Evolutionary conservation across 2,329 filamentous ascomycete genomes (phyloP).

Genomic region (Gliomastix tumulicola): DNA sequence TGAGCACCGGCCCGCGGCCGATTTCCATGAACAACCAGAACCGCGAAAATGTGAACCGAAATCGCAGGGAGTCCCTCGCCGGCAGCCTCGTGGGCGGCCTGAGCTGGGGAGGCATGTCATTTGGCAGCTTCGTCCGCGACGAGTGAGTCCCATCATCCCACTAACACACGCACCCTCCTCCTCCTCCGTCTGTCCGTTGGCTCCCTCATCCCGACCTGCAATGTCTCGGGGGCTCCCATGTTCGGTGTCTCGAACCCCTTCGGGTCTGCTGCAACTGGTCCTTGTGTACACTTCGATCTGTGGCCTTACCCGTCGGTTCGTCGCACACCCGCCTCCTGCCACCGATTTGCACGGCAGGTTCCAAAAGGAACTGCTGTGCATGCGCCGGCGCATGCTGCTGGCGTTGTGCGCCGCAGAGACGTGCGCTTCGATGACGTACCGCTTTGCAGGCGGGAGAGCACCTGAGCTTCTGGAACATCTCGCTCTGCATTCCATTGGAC

Average conservation of each 20-base stretch:
- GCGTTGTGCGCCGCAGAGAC: no score
- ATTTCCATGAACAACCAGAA: conserved; percentile 61
- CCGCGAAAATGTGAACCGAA: conserved; percentile 49
- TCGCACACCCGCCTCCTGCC: no score
- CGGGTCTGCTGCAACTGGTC: no score
- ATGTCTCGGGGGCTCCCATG: conserved; percentile 1
- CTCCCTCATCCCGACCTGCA: conserved; percentile 4
- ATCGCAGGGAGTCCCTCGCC: conserved; percentile 54
- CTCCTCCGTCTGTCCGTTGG: not conserved
- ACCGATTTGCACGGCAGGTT: no score
- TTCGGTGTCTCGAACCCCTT: not conserved
- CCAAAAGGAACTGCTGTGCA: no score
- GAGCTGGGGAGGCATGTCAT: conserved; percentile 95
- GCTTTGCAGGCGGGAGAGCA: no score
- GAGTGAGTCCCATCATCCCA: conserved; percentile 77
- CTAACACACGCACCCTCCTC: conserved; percentile 11
- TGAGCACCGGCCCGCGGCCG: conserved; percentile 58
- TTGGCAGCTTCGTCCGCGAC: conserved; percentile 94
- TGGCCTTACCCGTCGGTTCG: no score
- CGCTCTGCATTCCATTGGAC: no score
- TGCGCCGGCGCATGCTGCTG: no score
- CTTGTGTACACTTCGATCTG: no score
- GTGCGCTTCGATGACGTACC: no score
- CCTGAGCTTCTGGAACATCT: no score
- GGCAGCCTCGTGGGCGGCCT: conserved; percentile 71